Evolutionary conservation across 371 early-diverging fungal species (phyloP), one percentile per base, ranked within the genome.

Genomic region (Dentiscutata heterogama): DNA sequence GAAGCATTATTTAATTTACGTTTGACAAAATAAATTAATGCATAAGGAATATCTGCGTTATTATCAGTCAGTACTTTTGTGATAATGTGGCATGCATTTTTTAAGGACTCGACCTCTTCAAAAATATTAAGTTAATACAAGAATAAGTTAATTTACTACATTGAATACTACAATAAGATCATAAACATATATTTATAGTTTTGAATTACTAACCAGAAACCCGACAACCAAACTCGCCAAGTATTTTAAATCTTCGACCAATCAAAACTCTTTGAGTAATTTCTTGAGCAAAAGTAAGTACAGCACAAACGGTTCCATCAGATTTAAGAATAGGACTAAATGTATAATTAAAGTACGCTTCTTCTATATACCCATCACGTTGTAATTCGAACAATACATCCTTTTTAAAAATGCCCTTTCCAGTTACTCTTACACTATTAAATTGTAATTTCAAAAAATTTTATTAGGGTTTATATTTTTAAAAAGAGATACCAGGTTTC

Each of bases 381-480:
- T 4, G 2, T 10, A 61, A 13, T 6, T 39, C 6, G 4, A 77
- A 63, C 0, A 77, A 46, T 16, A 25, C 22, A 63, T 77, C 77
- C 61, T 77, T 20, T 22, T 77, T 39, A 50, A 77, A 77, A 39
- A 18, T 60, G 10, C 77, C 77, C 25, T 77, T 77, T 7, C 63
- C 31, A 7, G 77, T 77, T 35, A n/a, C 11, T 25, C 60, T 11
- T 18, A 77, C 77, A 42, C 77, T 77, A 35, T 4, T 20, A 35
- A 35, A 5, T 35, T 35, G 35, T 4, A 35, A 35, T 0, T 35
- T 35, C 35, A 35, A 35, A 35, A 35, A 35, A 35, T 35, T 35
- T 35, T 35, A 1, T 5, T 2, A 35, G 5, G 5, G 3, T 1
- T 3, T 31, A 31, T 31, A 31, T 31, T 31, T 35, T 5, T 2